Percentiles rank a stretch among this genome's conserved stretches.
These are phyloP conservation scores for Cystofilobasidium capitatum DNA, from an alignment of 768 basidiomycete species.

Conservation along the genomic window DNA sequence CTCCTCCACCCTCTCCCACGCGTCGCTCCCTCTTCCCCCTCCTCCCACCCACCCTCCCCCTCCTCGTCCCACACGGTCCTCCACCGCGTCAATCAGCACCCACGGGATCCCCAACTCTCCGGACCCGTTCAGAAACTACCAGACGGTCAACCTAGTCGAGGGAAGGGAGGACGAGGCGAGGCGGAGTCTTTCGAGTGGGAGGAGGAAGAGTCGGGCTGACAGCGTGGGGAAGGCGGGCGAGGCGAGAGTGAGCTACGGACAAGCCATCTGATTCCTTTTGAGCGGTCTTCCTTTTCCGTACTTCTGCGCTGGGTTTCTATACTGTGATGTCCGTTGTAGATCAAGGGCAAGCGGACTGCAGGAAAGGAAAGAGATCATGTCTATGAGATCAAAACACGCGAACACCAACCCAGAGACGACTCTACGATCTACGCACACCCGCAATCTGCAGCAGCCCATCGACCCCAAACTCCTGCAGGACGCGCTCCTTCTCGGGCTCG, in stretches of 20 bases:
- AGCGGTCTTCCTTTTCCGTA: too few relatives aligned
- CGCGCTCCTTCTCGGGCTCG: conserved; percentile 7
- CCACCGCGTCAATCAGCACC: neutral
- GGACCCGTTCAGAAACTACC: neutral
- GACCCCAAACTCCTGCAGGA: conserved; percentile 4
- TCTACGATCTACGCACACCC: neutral
- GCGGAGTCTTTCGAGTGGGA: neutral
- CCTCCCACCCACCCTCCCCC: neutral
- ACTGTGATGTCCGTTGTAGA: too few relatives aligned
- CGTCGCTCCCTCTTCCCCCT: neutral
- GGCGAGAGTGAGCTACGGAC: too few relatives aligned
- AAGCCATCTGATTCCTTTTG: too few relatives aligned
- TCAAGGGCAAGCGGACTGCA: too few relatives aligned
- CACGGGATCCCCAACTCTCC: neutral
- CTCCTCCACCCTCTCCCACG: neutral
- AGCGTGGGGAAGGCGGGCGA: neutral
- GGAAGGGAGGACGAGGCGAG: neutral
- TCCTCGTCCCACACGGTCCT: neutral
- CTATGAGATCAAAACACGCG: too few relatives aligned
- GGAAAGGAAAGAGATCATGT: too few relatives aligned
- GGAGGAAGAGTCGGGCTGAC: neutral
- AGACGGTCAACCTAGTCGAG: neutral
- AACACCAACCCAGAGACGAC: too few relatives aligned
- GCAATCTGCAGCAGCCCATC: neutral
- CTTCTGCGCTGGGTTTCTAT: too few relatives aligned